Conservation (phyloP, 139 green algal genomes). For the Haematococcus lacustris region DNA sequence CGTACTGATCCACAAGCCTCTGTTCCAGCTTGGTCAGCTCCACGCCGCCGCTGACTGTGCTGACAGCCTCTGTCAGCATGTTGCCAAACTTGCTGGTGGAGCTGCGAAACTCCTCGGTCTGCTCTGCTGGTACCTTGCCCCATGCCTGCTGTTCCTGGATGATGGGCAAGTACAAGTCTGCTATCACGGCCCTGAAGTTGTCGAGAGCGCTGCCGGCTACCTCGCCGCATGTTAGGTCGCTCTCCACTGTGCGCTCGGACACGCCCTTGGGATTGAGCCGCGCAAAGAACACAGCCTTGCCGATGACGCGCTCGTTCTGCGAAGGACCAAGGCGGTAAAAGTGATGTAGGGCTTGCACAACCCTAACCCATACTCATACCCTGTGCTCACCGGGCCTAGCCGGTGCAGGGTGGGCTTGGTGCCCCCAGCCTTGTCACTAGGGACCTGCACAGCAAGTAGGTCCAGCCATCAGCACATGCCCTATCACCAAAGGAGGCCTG, state of each 20-base stretch:
- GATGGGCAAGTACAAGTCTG: conserved; percentile 75
- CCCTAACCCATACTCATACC: not conserved
- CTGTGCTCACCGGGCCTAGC: conserved; percentile 18
- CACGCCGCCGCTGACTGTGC: conserved; percentile 49
- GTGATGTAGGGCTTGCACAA: conserved; percentile 8
- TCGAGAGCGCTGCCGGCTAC: conserved; percentile 49
- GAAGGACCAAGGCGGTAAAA: not conserved
- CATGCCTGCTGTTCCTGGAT: conserved; percentile 51
- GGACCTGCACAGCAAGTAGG: conserved; percentile 19
- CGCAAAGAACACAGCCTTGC: conserved; percentile 66
- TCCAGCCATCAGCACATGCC: not conserved
- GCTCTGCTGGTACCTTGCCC: conserved; percentile 23
- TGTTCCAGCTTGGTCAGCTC: conserved; percentile 65
- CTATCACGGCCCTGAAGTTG: conserved; percentile 60
- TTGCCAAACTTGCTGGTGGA: conserved; percentile 53
- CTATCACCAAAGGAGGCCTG: not conserved
- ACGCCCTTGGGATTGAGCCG: conserved; percentile 62
- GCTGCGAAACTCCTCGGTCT: conserved; percentile 33
- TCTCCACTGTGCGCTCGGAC: conserved; percentile 52
- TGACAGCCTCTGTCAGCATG: conserved; percentile 63
- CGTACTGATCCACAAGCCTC: conserved; percentile 44
- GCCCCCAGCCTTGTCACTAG: too few species aligned
- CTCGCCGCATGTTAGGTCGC: conserved; percentile 42
- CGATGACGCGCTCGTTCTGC: conserved; percentile 46
- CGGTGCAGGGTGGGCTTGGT: conserved; percentile 33